Base-by-base conservation (phyloP, 2,329 filamentous ascomycete genomes). In the Plectosphaerella cucumerina region DNA sequence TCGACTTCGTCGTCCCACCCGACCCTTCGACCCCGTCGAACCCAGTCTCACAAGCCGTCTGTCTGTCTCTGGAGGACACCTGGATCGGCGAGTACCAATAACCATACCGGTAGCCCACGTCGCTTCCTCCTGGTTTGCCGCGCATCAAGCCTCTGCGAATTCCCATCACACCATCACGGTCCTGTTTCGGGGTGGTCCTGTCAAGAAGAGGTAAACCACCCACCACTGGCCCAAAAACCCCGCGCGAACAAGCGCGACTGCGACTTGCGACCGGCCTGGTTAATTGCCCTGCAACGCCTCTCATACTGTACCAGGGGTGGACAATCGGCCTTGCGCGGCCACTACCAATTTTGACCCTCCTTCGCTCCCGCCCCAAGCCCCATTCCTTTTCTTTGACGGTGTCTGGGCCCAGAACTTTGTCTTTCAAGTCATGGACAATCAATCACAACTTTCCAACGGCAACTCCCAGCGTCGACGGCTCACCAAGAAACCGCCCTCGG, bases 401-500 rank as follows among this genome's bases (percentile, higher is more conserved):
- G 53, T 56, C 37, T 48, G 18, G 20, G 35, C 34, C 34, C 47
- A 54, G 53, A 54, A 31, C 55, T 54, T 52, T 44, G 52, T 34
- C 44, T 37, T 37, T 22, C 34, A 22, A 20, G 33, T 70, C 71
- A 78, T 78, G 75, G 75, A 77, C 65, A 67, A 65, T 63, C 70
- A 66, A 60, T 68, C 67, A 61, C 66, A 66, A 63, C 62, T 68
- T 58, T 65, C 69, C 63, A 70, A 71, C 70, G 70, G 70, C 69
- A 70, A 61, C 61, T 76, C 74, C 53, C 74, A 79, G 58, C 81
- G 83, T 69, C 80, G 81, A 69, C 76, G 71, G 65, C 78, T 86
- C 58, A 79, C 80, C 64, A 86, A 86, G 73, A 83, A 82, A 66
- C 80, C 80, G 51, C 79, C 78, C 47, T 70, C 72, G 42, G 56